These are phyloP conservation scores for Leishmania mexicana DNA, from an alignment of 208 protist species.

Conservation along the genomic window DNA sequence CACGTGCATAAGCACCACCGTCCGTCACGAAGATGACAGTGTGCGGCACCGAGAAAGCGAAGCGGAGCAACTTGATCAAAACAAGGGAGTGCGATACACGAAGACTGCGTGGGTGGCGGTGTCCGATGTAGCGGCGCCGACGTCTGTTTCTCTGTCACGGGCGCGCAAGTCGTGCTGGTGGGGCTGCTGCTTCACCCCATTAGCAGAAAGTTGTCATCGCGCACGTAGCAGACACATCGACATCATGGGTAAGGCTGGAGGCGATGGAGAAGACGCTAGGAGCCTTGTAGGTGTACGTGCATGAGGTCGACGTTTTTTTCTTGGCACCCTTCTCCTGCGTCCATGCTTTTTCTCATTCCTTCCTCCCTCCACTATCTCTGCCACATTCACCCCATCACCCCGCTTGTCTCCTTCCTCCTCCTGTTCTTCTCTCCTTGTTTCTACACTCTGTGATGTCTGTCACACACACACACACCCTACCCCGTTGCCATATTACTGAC, in stretches of 20 bases:
- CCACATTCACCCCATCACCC: not conserved
- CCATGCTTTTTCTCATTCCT: not conserved
- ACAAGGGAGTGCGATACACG: not conserved
- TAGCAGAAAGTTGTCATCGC: not conserved
- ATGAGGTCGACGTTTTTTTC: not conserved
- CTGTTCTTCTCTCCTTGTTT: not conserved
- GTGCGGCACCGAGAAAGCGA: not conserved
- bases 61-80: not conserved
- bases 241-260: not conserved
- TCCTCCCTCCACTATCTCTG: not conserved
- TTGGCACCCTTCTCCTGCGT: not conserved
- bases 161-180: no score
- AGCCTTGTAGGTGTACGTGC: not conserved
- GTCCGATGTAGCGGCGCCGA: not conserved
- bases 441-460: not conserved
- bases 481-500: not conserved
- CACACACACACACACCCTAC: conserved; percentile 5
- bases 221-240: not conserved
- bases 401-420: not conserved
- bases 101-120: not conserved
- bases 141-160: not conserved
- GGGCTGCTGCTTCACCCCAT: not conserved
- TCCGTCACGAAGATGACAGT: not conserved
- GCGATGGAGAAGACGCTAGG: not conserved
- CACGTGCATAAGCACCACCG: not conserved